A percentile compares a stretch with the other conserved stretches of the same genome.
These are phyloP conservation scores for Salvia rosmarinus DNA, from an alignment of 257 asterid species.

Conservation along the genomic window DNA sequence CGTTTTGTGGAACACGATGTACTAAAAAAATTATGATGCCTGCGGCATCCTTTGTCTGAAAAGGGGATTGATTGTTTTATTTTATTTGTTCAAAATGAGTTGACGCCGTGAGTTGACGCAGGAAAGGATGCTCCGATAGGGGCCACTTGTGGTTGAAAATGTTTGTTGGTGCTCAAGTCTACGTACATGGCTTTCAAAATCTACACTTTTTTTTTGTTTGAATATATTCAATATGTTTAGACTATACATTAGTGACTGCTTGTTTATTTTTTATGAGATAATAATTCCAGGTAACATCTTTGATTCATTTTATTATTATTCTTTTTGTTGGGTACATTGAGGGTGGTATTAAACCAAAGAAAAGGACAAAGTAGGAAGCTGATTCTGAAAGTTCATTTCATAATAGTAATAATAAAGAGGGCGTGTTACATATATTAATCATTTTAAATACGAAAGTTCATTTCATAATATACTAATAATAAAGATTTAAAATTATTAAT, in stretches of 20 bases:
- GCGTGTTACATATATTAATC: no score
- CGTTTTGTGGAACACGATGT: slow-evolving; percentile 11
- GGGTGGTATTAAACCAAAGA: neutral
- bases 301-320: neutral
- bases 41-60: neutral
- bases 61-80: neutral
- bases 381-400: neutral
- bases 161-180: slow-evolving; percentile 12
- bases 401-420: no score
- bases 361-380: neutral
- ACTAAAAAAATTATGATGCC: neutral
- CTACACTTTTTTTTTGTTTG: neutral
- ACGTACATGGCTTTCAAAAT: slow-evolving; percentile 15
- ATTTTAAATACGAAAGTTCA: no score
- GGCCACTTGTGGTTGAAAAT: neutral
- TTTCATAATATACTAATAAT: no score
- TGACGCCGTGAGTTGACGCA: neutral
- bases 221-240: slow-evolving; percentile 3
- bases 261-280: neutral
- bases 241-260: neutral
- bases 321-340: neutral
- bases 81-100: neutral
- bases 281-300: slow-evolving; percentile 6
- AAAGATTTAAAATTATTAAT: no score
- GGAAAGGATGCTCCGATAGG: no score